Evolutionary conservation across 805 yeast species (phyloP).

Genomic region (Grigorovia humatica): DNA sequence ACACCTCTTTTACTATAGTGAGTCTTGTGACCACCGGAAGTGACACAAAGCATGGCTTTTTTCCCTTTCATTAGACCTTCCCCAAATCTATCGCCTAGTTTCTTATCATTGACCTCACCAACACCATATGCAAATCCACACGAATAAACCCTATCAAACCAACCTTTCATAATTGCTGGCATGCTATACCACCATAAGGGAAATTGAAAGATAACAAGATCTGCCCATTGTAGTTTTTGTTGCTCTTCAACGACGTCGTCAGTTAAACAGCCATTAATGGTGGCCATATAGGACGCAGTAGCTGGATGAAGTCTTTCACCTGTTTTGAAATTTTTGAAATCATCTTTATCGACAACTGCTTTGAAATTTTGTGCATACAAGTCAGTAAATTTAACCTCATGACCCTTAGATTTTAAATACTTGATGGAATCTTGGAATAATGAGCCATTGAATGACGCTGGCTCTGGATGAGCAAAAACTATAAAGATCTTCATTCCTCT

Average conservation of each 20-base stretch:
- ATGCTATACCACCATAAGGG: slow-evolving; percentile 26
- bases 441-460: slow-evolving; percentile 17
- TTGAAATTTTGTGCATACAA: slow-evolving; percentile 19
- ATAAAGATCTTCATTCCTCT: slow-evolving; percentile 14
- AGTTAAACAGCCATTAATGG: slow-evolving; percentile 11
- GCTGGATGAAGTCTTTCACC: slow-evolving; percentile 10
- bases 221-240: slow-evolving; percentile 24
- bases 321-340: slow-evolving; percentile 11
- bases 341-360: slow-evolving; percentile 12
- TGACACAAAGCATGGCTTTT: slow-evolving; percentile 8
- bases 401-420: slow-evolving; percentile 15
- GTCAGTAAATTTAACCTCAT: slow-evolving; percentile 22
- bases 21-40: slow-evolving; percentile 10
- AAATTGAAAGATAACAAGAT: slow-evolving; percentile 20
- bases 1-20: slow-evolving; percentile 14
- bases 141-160: slow-evolving; percentile 22
- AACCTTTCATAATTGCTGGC: slow-evolving; percentile 27
- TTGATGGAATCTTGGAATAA: slow-evolving; percentile 11
- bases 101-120: slow-evolving; percentile 9
- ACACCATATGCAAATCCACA: slow-evolving; percentile 19
- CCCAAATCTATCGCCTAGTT: slow-evolving; percentile 12
- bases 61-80: slow-evolving; percentile 20
- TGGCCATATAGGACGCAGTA: slow-evolving; percentile 15
- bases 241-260: slow-evolving; percentile 22
- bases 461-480: slow-evolving; percentile 25